A percentile compares a stretch with the other conserved stretches of the same genome.
These are phyloP conservation scores for Piper longum DNA, from an alignment of 164 flowering plant species.

Conservation along the genomic window DNA sequence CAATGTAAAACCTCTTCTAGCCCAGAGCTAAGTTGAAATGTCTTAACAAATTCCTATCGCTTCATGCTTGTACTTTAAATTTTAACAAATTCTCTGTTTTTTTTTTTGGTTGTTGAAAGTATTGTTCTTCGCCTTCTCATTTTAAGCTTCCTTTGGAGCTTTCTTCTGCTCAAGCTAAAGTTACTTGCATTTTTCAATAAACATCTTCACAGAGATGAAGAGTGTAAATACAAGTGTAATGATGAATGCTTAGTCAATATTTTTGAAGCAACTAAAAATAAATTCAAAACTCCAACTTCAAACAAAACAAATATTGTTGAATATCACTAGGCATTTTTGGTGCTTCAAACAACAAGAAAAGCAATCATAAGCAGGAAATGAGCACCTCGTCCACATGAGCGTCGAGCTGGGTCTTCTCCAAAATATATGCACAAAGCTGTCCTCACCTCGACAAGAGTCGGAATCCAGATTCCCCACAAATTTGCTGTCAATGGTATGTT, in stretches of 20 bases:
- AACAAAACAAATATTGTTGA: too few species aligned
- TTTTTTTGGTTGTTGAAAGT: constrained; percentile 14
- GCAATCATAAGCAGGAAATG: too few species aligned
- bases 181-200: constrained; percentile 75
- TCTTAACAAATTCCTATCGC: too few species aligned
- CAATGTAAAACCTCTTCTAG: too few species aligned
- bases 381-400: too few species aligned
- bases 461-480: too few species aligned
- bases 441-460: too few species aligned
- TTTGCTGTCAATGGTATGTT: too few species aligned
- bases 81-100: constrained; percentile 13
- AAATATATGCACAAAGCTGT: too few species aligned
- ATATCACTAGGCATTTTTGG: constrained; percentile 3
- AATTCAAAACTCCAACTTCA: not conserved
- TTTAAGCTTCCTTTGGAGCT: constrained; percentile 50
- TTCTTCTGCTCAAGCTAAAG: constrained; percentile 66
- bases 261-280: not conserved
- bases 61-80: constrained; percentile 14
- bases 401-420: too few species aligned
- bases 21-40: too few species aligned
- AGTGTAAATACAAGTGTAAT: constrained; percentile 68
- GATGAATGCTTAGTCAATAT: not conserved
- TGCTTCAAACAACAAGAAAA: too few species aligned
- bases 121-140: constrained; percentile 30
- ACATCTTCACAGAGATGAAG: constrained; percentile 59